A percentile compares a stretch with the other conserved stretches of the same genome.
Evolutionary conservation across 176 grass and related monocot species (phyloP).

Genomic region (Zizania latifolia): DNA sequence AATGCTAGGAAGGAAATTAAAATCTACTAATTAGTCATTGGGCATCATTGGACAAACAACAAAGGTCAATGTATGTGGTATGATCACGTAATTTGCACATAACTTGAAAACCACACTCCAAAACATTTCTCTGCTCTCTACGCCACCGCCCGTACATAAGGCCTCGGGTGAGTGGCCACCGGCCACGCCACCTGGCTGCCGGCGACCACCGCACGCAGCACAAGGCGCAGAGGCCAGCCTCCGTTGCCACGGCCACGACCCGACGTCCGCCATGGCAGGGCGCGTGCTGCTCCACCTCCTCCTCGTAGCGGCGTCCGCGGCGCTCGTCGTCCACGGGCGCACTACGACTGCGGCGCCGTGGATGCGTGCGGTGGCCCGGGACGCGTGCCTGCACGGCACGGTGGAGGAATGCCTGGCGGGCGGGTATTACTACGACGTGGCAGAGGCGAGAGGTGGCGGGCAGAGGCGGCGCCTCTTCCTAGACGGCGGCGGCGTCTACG

Average conservation of each 20-base stretch:
- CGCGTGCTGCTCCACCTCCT: neutral
- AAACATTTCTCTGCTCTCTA: neutral
- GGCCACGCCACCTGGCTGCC: neutral
- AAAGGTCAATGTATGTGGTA: conserved; percentile 2
- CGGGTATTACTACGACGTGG: neutral
- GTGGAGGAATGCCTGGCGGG: neutral
- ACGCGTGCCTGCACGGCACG: conserved; percentile 11
- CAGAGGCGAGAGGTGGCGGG: neutral
- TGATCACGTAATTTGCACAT: neutral
- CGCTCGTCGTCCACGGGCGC: neutral
- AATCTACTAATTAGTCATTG: too few relatives aligned
- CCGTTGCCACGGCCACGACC: neutral
- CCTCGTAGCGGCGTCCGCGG: neutral
- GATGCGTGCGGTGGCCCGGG: neutral
- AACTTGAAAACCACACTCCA: neutral
- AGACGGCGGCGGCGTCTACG: conserved; percentile 1
- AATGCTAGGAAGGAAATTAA: too few relatives aligned
- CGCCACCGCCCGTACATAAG: neutral
- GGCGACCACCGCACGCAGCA: neutral
- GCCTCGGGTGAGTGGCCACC: neutral
- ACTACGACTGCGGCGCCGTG: neutral
- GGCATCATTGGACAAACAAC: neutral
- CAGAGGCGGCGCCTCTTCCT: neutral
- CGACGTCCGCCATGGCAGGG: neutral
- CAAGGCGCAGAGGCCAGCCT: neutral